Percentiles rank a stretch among this genome's conserved stretches.
phyloP scores from a whole-genome alignment of 1,284 basidiomycete genomes.

The Ustanciosporium gigantosporum region DNA sequence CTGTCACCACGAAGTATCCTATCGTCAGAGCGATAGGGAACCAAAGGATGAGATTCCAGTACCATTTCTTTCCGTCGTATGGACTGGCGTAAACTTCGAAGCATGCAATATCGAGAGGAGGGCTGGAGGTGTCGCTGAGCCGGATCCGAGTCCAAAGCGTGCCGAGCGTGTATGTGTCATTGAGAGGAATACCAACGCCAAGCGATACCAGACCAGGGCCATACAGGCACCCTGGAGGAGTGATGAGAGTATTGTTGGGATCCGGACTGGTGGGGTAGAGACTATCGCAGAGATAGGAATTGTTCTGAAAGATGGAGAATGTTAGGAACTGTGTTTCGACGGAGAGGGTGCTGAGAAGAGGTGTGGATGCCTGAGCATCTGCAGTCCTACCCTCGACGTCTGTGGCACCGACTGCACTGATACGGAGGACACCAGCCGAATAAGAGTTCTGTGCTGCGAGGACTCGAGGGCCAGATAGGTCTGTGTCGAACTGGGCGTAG shows the following conservation, averaged over 20 bases:
- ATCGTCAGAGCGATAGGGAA: conserved; percentile 75
- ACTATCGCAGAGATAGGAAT: conserved; percentile 52
- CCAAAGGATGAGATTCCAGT: conserved; percentile 80
- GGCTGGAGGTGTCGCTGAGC: conserved; percentile 77
- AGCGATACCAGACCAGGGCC: conserved; percentile 75
- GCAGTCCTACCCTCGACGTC: conserved; percentile 28
- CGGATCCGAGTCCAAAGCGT: conserved; percentile 82
- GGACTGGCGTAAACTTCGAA: conserved; percentile 78
- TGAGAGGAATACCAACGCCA: conserved; percentile 75
- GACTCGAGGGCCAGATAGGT: conserved; percentile 4
- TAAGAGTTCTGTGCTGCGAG: conserved; percentile 12
- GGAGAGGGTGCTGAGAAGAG: conserved; percentile 40
- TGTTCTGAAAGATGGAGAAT: conserved; percentile 46
- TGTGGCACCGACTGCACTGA: conserved; percentile 45
- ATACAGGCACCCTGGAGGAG: conserved; percentile 43
- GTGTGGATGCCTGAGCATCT: conserved; percentile 16
- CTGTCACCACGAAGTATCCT: conserved; percentile 78
- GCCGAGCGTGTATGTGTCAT: conserved; percentile 72
- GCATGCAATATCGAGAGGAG: conserved; percentile 75
- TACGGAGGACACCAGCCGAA: conserved; percentile 35
- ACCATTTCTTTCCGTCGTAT: conserved; percentile 70
- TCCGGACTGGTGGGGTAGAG: conserved; percentile 43
- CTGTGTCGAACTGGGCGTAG: conserved; percentile 49
- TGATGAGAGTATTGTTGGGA: conserved; percentile 31
- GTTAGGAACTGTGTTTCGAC: conserved; percentile 47